Percentiles rank a stretch among this genome's conserved stretches.
Conservation (phyloP, 257 asterid species). For the Echium plantagineum region DNA sequence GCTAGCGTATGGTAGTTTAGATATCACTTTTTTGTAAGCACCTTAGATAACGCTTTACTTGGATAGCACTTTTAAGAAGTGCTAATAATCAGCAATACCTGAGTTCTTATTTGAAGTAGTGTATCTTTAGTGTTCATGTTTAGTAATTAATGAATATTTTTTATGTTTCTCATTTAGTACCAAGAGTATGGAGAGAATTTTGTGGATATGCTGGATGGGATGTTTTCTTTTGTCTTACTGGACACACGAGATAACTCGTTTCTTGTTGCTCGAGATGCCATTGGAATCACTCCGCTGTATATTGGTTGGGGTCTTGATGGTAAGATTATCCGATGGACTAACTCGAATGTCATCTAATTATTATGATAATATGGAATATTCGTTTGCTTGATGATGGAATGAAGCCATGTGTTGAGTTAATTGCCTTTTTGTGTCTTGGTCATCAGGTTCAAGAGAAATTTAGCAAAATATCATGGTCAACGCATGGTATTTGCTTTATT, state of each 20-base stretch:
- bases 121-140: no score
- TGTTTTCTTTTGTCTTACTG: conserved; percentile 84
- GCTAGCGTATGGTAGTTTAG: no score
- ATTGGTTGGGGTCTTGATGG: conserved; percentile 99
- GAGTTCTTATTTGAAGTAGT: no score
- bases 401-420: not conserved
- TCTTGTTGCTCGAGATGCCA: conserved; percentile 86
- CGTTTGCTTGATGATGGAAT: not conserved
- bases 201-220: conserved; percentile 90
- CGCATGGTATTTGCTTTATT: no score
- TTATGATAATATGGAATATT: not conserved
- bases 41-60: no score
- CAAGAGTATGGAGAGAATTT: conserved; percentile 86
- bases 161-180: conserved; percentile 34
- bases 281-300: conserved; percentile 91
- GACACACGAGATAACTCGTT: conserved; percentile 88
- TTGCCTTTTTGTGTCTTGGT: not conserved
- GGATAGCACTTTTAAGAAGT: no score
- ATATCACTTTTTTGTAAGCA: no score
- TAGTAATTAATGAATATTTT: no score
- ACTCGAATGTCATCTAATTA: not conserved
- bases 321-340: conserved; percentile 6
- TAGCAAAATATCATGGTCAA: no score
- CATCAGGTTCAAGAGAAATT: conserved; percentile 74
- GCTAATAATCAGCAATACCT: no score